Percentiles rank a stretch among this genome's conserved stretches.
Conservation (phyloP, 768 basidiomycete species). For the Cyathus striatus region DNA sequence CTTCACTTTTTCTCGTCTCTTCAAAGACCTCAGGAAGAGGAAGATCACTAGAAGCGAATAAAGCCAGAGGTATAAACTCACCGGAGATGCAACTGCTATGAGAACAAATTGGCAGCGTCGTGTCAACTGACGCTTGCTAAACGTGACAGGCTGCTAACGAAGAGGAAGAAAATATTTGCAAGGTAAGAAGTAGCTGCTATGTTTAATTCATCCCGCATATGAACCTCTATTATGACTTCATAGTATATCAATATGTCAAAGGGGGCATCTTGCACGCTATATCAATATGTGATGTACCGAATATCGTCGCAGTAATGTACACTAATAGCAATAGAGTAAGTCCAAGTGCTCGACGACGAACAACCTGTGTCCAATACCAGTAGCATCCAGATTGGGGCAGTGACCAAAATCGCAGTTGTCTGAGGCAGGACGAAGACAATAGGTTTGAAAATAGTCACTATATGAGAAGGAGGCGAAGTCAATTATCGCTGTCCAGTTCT, state of each 20-base stretch:
- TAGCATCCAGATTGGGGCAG: conserved; percentile 15
- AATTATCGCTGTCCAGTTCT: neutral
- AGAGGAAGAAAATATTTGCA: conserved; percentile 9
- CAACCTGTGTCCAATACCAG: conserved; percentile 13
- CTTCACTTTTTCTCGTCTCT: too few relatives aligned
- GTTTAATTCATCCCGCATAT: too few relatives aligned
- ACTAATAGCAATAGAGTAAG: too few relatives aligned
- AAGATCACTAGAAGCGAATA: too few relatives aligned
- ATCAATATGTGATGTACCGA: too few relatives aligned
- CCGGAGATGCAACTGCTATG: conserved; percentile 10
- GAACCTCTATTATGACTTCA: too few relatives aligned
- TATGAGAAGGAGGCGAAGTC: neutral
- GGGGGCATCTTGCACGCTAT: too few relatives aligned
- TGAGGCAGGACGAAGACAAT: conserved; percentile 9
- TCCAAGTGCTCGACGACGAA: too few relatives aligned
- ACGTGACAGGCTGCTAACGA: conserved; percentile 5
- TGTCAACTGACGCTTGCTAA: conserved; percentile 7
- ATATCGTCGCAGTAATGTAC: too few relatives aligned
- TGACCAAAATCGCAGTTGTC: conserved; percentile 10
- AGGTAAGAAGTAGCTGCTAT: too few relatives aligned
- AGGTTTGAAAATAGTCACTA: conserved; percentile 4
- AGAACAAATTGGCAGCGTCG: conserved; percentile 13
- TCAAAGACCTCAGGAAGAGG: too few relatives aligned
- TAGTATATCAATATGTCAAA: too few relatives aligned
- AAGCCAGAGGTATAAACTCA: conserved; percentile 10